Conservation (phyloP, 768 basidiomycete species). For the Naganishia kalamii region DNA sequence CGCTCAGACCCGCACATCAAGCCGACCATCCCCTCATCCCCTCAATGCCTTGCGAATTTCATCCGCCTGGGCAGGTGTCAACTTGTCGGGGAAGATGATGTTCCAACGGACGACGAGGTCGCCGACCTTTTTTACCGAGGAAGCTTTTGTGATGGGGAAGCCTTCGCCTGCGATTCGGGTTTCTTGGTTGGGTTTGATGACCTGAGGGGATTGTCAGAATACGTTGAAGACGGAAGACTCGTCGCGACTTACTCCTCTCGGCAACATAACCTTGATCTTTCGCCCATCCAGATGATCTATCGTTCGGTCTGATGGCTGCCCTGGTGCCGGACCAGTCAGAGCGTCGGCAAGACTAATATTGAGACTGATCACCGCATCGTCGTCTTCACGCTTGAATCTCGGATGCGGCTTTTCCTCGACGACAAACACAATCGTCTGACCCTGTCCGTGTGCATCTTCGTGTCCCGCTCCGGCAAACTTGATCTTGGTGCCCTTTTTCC, state of each 20-base stretch:
- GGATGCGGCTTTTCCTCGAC: constrained; percentile 91
- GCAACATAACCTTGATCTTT: constrained; percentile 62
- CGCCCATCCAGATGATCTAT: constrained; percentile 75
- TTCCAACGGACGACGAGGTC: constrained; percentile 75
- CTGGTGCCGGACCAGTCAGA: constrained; percentile 54
- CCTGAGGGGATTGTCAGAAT: constrained; percentile 22
- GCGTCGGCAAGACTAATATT: constrained; percentile 75
- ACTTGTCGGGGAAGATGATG: constrained; percentile 69
- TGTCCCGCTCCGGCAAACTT: constrained; percentile 74
- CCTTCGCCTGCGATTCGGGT: constrained; percentile 62
- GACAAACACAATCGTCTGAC: constrained; percentile 68
- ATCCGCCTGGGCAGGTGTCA: constrained; percentile 74
- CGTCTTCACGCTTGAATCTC: constrained; percentile 68
- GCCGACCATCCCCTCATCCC: constrained; percentile 16
- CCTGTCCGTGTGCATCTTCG: constrained; percentile 44
- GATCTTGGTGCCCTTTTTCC: constrained; percentile 94
- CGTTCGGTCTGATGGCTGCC: constrained; percentile 49
- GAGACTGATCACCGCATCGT: constrained; percentile 56
- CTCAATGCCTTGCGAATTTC: constrained; percentile 61
- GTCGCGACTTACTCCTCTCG: constrained; percentile 47
- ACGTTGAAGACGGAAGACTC: not conserved
- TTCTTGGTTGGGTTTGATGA: constrained; percentile 55
- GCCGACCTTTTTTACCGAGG: constrained; percentile 64
- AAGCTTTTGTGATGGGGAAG: constrained; percentile 71
- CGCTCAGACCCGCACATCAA: not conserved